These are phyloP conservation scores for Ailanthus altissimus DNA, from an alignment of 345 rosid genomes.

Conservation along the genomic window DNA sequence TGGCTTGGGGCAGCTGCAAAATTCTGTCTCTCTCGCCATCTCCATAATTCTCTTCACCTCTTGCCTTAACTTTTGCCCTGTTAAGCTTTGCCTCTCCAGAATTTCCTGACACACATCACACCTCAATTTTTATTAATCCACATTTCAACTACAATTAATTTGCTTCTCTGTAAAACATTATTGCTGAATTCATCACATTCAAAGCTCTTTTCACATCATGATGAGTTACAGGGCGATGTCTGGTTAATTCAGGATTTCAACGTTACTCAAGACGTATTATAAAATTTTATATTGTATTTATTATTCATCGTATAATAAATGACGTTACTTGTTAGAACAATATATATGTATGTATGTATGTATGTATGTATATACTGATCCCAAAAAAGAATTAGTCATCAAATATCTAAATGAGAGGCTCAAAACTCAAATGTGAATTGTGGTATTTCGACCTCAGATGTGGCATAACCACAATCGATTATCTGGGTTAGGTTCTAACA, in stretches of 20 bases:
- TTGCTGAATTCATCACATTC: too few relatives aligned
- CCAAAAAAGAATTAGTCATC: neutral
- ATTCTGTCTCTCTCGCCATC: constrained; percentile 23
- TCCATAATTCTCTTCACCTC: constrained; percentile 32
- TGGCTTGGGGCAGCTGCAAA: constrained; percentile 34
- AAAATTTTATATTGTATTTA: too few relatives aligned
- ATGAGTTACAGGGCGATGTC: too few relatives aligned
- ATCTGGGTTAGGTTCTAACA: neutral
- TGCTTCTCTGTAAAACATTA: too few relatives aligned
- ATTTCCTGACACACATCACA: constrained; percentile 33
- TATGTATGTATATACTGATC: neutral
- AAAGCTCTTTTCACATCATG: too few relatives aligned
- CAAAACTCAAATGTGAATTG: neutral
- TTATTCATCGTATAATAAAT: too few relatives aligned
- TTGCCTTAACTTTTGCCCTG: constrained; percentile 35
- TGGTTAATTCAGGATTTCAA: too few relatives aligned
- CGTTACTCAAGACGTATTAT: too few relatives aligned
- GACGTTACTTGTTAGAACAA: too few relatives aligned
- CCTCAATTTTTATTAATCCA: neutral
- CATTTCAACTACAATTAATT: too few relatives aligned
- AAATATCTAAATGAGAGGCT: neutral
- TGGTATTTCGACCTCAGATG: neutral
- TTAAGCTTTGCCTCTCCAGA: constrained; percentile 27
- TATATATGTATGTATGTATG: too few relatives aligned
- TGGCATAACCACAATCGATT: neutral